Base-by-base conservation (phyloP, 2,329 filamentous ascomycete genomes). In the Monilinia laxa region DNA sequence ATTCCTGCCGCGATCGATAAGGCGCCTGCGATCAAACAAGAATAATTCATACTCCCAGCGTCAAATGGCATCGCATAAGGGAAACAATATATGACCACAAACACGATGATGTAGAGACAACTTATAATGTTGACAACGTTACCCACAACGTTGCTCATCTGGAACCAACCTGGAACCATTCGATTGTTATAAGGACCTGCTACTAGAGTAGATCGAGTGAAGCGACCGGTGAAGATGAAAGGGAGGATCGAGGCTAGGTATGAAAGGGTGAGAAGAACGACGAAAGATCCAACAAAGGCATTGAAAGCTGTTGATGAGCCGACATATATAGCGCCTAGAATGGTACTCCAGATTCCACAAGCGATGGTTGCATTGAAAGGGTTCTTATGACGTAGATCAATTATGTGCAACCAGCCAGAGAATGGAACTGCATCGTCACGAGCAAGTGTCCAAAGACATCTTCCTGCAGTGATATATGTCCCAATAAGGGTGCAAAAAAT, bases 241-340 rank as follows among this genome's bases (percentile, higher is more conserved):
- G 85, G 84, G 0, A 90, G 76, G 64, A 91, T 87, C 9, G 87
- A 86, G 0, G 85, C 84, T 3, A 89, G 79, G 74, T 88, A 91
- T 0, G 85, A 87, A 12, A 83, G 73, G 0, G 82, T 82, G 3
- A 79, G 79, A 0, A 87, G 78, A 18, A 87, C 80, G 63, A 85
- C 81, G 74, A 85, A 87, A 0, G 80, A 83, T 12, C 86, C 86
- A 10, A 90, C 84, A 35, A 91, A 85, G 0, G 88, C 88, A 53
- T 85, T 83, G 77, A 91, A 91, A 0, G 89, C 89, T 0, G 86
- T 88, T 0, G 81, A 83, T 68, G 81, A 86, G n/a, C 85, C 88
- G 1, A 91, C 82, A 70, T 90, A 90, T 55, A 91, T 87, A 53
- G 80, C 81, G 0, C 87, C 87, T 0, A 91, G 79, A 3, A 87